Conservation (phyloP, 371 early-diverging fungal species). For the Saksenaea vasiformis region DNA sequence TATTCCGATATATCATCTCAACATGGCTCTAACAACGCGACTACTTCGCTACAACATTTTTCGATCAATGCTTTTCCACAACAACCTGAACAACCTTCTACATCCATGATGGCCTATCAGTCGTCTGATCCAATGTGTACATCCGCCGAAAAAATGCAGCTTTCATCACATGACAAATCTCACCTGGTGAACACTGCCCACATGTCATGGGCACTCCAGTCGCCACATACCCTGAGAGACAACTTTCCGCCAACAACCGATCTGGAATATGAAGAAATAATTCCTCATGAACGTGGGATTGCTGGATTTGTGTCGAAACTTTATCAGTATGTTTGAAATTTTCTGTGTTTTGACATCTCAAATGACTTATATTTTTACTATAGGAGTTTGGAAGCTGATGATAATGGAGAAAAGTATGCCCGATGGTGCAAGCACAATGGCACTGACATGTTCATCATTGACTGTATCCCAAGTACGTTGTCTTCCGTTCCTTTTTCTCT, state of each 20-base stretch:
- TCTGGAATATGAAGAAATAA: conserved; percentile 10
- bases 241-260: conserved; percentile 4
- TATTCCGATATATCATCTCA: background rate
- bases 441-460: conserved; percentile 44
- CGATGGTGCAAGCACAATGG: conserved; percentile 42
- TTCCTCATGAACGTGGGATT: conserved; percentile 29
- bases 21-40: background rate
- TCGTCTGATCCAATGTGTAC: background rate
- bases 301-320: conserved; percentile 46
- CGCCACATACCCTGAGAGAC: conserved; percentile 5
- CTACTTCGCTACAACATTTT: conserved; percentile 5
- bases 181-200: background rate
- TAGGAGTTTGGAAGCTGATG: conserved; percentile 37
- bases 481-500: background rate
- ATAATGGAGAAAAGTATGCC: conserved; percentile 40
- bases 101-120: background rate
- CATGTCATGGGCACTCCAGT: conserved; percentile 4
- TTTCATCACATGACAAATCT: background rate
- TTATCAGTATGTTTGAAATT: conserved; percentile 30
- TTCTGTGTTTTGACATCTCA: background rate
- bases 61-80: background rate
- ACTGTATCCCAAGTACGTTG: conserved; percentile 37
- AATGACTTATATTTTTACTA: conserved; percentile 8
- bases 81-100: background rate
- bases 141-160: background rate